phyloP scores from a whole-genome alignment of 1,139 yeast genomes.

The Kodamaea ohmeri region DNA sequence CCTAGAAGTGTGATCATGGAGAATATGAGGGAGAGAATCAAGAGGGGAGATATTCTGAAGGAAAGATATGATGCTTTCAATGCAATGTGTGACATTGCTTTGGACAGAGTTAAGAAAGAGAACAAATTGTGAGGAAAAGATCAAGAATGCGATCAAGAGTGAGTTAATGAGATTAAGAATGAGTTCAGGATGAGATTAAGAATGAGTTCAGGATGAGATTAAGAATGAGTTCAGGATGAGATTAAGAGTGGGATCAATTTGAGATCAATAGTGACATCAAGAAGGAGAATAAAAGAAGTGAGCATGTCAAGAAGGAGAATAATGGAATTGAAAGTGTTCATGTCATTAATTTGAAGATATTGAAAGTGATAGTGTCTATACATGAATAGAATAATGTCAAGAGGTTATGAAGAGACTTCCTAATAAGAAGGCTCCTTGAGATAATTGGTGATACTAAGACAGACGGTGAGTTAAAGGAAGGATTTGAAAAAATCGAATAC shows the following conservation, averaged over 20 bases:
- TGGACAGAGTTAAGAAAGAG: constrained; percentile 62
- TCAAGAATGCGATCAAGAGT: background rate
- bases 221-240: background rate
- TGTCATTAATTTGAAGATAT: no score
- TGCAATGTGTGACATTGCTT: constrained; percentile 89
- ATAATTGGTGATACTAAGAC: no score
- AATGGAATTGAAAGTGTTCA: no score
- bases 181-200: background rate
- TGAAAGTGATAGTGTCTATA: no score
- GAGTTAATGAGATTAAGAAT: background rate
- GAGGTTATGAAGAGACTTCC: no score
- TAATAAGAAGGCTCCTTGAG: no score
- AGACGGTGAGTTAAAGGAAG: no score
- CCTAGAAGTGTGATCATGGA: constrained; percentile 61
- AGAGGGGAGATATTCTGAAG: constrained; percentile 43
- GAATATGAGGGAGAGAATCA: constrained; percentile 62
- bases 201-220: background rate
- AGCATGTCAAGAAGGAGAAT: no score
- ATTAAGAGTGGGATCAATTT: background rate
- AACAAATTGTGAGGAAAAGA: constrained; percentile 6
- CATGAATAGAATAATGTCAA: no score
- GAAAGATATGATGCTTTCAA: constrained; percentile 71
- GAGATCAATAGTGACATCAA: no score
- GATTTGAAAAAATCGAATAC: no score
- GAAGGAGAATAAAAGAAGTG: no score